Base-by-base conservation (phyloP, 2,329 filamentous ascomycete genomes). In the Phoma sp. region DNA sequence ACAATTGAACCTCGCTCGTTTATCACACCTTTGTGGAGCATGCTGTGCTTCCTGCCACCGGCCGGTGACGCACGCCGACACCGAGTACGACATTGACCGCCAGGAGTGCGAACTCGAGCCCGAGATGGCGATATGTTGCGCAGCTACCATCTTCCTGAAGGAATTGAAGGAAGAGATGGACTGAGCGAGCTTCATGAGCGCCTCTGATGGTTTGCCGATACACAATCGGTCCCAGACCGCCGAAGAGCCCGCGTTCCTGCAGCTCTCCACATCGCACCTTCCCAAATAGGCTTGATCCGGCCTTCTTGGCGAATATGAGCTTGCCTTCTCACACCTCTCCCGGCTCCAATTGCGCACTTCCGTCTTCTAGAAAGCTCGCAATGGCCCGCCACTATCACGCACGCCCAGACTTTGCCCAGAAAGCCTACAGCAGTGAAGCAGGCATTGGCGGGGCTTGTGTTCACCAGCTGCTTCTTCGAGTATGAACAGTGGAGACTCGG, bases 361-460 rank as follows among this genome's bases (percentile, higher is more conserved):
- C 10, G 32, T 50, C 37, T 17, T 35, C 32, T n/a, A 37, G 19
- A 24, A 19, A 31, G 31, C 43, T 56, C 46, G 43, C 50, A 50
- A 46, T 58, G 35, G 31, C 33, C 31, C 40, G 60, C 55, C 55
- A 60, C 57, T 61, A 56, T 58, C 60, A 52, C 41, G 38, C 24
- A 22, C 21, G 60, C 60, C 60, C 50, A 62, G 57, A 6, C 33
- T 17, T 35, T 43, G 60, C 60, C 60, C 40, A 62, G 60, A 31
- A 49, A 48, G 29, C 47, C 45, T 58, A 61, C 49, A 21, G 55
- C 46, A 39, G 35, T 27, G 57, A 60, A 60, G 57, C 51, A 51
- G 57, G 49, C 41, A 49, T 49, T 50, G 49, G 49, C 52, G 41
- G 36, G 38, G 53, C 53, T 56, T 56, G 53, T 52, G 48, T 51